These are phyloP conservation scores for Pochonia chlamydosporia DNA, from an alignment of 2,329 filamentous ascomycete species.

Conservation along the genomic window DNA sequence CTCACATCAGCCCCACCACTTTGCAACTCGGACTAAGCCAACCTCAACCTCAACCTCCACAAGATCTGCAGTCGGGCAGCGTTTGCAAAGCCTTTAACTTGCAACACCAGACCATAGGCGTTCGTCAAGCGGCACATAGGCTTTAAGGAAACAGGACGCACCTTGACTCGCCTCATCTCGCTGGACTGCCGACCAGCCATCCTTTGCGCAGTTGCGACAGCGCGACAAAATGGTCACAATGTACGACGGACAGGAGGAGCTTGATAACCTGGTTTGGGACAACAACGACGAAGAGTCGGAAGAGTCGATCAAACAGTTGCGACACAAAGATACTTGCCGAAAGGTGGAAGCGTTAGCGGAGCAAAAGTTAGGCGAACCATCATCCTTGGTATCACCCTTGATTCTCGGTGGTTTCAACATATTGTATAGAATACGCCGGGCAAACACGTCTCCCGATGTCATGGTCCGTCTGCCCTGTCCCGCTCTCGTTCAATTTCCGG, in stretches of 20 bases:
- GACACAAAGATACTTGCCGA: conserved; percentile 11
- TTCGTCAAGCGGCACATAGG: no score
- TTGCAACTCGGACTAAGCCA: no score
- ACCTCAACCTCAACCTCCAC: no score
- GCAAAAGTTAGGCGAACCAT: conserved; percentile 11
- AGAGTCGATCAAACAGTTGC: conserved; percentile 16
- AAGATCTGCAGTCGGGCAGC: no score
- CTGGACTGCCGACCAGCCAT: no score
- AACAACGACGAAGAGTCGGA: conserved; percentile 21
- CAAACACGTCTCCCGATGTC: conserved; percentile 8
- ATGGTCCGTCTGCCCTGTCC: conserved; percentile 20
- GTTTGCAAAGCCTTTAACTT: no score
- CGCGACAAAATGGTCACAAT: no score
- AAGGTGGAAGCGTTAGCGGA: conserved; percentile 15
- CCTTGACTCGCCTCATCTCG: no score
- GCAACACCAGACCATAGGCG: no score
- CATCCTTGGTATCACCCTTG: conserved; percentile 15
- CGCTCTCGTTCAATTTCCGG: conserved; percentile 11
- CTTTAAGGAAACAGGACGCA: no score
- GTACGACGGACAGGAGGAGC: conserved; percentile 12
- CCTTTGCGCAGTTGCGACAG: no score
- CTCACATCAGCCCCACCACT: no score
- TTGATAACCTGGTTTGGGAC: conserved; percentile 24
- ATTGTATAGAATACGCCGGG: conserved; percentile 16
- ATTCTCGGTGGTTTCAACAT: conserved; percentile 21